These are phyloP conservation scores for Rossbeevera mucosa DNA, from an alignment of 768 basidiomycete genomes.

Conservation along the genomic window DNA sequence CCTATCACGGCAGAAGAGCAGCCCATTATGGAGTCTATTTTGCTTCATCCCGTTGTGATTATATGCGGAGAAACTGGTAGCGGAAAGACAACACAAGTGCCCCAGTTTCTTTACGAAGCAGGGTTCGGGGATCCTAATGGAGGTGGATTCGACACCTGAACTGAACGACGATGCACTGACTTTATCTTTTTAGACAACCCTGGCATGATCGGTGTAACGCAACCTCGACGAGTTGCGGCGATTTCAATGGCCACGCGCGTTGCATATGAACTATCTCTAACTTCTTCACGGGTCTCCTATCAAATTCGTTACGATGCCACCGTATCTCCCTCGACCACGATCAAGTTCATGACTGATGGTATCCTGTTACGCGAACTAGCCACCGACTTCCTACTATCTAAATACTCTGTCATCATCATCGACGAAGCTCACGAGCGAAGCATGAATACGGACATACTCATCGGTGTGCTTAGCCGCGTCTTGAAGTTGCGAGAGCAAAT, in stretches of 20 bases:
- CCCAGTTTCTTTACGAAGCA: constrained; percentile 96
- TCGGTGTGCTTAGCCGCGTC: constrained; percentile 94
- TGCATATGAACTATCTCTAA: constrained; percentile 84
- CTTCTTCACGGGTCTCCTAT: constrained; percentile 81
- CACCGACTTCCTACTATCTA: constrained; percentile 86
- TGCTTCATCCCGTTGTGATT: constrained; percentile 74
- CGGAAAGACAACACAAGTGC: constrained; percentile 97
- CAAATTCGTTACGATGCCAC: constrained; percentile 98
- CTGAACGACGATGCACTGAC: constrained; percentile 1
- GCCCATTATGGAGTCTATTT: constrained; percentile 85
- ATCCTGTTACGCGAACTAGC: constrained; percentile 91
- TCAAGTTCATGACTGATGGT: constrained; percentile 99
- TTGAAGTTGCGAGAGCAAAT: constrained; percentile 83
- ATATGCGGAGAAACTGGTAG: constrained; percentile 91
- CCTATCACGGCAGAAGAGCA: constrained; percentile 95
- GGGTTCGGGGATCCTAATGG: constrained; percentile 84
- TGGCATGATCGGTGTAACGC: constrained; percentile 97
- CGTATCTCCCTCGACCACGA: constrained; percentile 80
- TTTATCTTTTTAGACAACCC: constrained; percentile 69
- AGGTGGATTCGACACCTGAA: constrained; percentile 44
- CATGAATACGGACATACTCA: constrained; percentile 96
- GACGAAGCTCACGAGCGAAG: constrained; percentile 98
- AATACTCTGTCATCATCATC: constrained; percentile 92
- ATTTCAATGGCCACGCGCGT: constrained; percentile 95
- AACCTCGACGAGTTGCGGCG: constrained; percentile 95